phyloP scores from a whole-genome alignment of 345 rosid genomes.

The Rhodamnia rubescens region DNA sequence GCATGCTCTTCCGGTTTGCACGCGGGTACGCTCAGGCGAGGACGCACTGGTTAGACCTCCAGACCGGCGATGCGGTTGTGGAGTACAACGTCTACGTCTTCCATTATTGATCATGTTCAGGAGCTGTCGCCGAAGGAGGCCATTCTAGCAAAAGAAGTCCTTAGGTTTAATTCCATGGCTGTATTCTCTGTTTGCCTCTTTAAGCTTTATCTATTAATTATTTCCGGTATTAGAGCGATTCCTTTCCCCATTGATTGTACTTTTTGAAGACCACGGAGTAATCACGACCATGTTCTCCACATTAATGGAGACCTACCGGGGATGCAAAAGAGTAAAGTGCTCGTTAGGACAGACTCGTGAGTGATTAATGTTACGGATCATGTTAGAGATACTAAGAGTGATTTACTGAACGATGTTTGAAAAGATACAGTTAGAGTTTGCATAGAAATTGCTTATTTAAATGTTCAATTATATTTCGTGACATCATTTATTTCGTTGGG shows the following conservation, averaged over 20 bases:
- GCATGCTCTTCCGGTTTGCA: conserved; percentile 48
- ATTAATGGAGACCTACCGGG: background rate
- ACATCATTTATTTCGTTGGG: background rate
- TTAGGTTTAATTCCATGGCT: background rate
- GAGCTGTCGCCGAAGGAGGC: background rate
- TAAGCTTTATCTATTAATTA: background rate
- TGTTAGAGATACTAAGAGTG: background rate
- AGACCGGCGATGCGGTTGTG: conserved; percentile 17
- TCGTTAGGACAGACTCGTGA: background rate
- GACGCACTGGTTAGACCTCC: conserved; percentile 10
- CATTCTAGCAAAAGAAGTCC: background rate
- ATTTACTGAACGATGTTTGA: background rate
- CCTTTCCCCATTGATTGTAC: background rate
- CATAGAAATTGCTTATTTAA: background rate
- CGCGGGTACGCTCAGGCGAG: conserved; percentile 41
- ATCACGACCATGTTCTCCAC: background rate
- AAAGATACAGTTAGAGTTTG: background rate
- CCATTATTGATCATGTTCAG: conserved; percentile 16
- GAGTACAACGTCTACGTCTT: conserved; percentile 30
- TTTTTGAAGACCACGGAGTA: background rate
- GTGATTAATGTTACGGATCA: background rate
- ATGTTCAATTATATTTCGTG: background rate
- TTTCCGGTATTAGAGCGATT: background rate
- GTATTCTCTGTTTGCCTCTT: background rate
- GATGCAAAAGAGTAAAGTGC: background rate